phyloP scores from a whole-genome alignment of 345 rosid species.

The Eucalyptus melliodora region DNA sequence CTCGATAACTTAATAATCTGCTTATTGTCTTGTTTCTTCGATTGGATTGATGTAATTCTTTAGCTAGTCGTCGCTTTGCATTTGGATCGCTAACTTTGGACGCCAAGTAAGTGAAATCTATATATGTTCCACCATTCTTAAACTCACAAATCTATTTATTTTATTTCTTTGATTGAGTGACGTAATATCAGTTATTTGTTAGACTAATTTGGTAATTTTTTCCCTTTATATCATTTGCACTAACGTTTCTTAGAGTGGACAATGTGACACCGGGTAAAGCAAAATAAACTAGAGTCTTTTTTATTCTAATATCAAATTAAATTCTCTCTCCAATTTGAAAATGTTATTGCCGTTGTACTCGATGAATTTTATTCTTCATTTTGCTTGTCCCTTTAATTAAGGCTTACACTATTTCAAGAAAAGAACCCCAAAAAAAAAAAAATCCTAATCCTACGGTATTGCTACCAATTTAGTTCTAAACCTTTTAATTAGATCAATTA shows the following conservation, averaged over 20 bases:
- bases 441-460: rapidly evolving
- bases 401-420: too few species aligned
- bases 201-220: neutral
- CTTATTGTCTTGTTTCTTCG: neutral
- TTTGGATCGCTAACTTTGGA: neutral
- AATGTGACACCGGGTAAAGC: neutral
- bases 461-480: too few species aligned
- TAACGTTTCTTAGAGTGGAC: neutral
- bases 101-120: neutral
- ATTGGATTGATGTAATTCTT: neutral
- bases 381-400: neutral
- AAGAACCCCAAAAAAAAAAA: rapidly evolving
- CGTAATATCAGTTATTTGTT: neutral
- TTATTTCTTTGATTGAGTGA: neutral
- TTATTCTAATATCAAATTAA: too few species aligned
- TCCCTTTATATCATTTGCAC: neutral
- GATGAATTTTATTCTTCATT: neutral
- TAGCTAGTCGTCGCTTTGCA: neutral
- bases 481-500: rapidly evolving
- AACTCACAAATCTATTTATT: neutral
- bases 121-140: neutral
- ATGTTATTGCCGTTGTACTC: neutral
- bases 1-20: neutral
- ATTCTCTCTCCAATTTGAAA: neutral
- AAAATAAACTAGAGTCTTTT: neutral